Percentiles rank a stretch among this genome's conserved stretches.
Evolutionary conservation across 495 filamentous ascomycete genomes (phyloP).

Genomic region (Penicillium atrosanguineum): DNA sequence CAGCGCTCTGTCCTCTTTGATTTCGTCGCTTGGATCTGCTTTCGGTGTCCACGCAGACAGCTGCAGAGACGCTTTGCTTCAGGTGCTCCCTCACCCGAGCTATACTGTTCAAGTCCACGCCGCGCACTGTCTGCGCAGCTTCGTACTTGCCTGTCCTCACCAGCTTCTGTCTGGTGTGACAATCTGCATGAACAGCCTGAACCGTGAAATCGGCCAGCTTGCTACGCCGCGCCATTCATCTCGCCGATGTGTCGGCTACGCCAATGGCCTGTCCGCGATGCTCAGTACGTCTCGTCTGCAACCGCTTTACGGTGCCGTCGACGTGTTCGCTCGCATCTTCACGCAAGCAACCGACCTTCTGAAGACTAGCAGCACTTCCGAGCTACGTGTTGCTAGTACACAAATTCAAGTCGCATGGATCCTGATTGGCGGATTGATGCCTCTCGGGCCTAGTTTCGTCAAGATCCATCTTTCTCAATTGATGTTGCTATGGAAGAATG

Average conservation of each 20-base stretch:
- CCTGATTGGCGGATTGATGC: constrained; percentile 93
- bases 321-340: constrained; percentile 88
- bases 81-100: constrained; percentile 90
- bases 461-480: constrained; percentile 97
- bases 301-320: constrained; percentile 90
- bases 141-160: constrained; percentile 85
- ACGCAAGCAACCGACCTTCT: constrained; percentile 88
- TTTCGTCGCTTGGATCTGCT: constrained; percentile 78
- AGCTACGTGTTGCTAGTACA: constrained; percentile 85
- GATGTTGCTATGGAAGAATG: constrained; percentile 96
- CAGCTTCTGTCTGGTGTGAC: constrained; percentile 89
- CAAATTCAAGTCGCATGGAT: constrained; percentile 99
- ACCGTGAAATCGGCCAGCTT: constrained; percentile 78
- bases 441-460: constrained; percentile 94
- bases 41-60: constrained; percentile 70
- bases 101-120: constrained; percentile 93
- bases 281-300: constrained; percentile 85
- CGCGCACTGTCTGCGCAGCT: constrained; percentile 78
- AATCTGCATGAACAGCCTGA: constrained; percentile 94
- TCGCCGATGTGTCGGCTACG: constrained; percentile 84
- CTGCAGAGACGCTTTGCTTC: constrained; percentile 83
- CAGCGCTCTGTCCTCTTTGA: constrained; percentile 75
- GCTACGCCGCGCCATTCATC: constrained; percentile 73
- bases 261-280: constrained; percentile 88
- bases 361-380: constrained; percentile 88